These are phyloP conservation scores for Coemansia sp. DNA, from an alignment of 192 early-diverging fungal species.

Conservation along the genomic window DNA sequence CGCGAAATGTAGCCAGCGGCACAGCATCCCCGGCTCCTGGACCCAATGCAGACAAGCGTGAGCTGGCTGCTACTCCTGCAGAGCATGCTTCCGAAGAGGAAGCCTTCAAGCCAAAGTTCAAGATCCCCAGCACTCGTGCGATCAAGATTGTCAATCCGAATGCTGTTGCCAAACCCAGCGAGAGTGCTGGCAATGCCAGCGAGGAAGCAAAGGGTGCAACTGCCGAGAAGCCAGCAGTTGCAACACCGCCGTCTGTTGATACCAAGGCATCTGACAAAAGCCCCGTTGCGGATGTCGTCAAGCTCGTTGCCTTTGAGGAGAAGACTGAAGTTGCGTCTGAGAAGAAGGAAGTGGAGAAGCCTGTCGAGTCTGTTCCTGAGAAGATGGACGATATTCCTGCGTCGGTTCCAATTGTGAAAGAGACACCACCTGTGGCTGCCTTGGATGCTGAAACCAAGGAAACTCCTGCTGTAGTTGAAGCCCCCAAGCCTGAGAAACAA, in stretches of 20 bases:
- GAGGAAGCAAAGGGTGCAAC: slow-evolving; percentile 13
- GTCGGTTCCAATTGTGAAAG: slow-evolving; percentile 27
- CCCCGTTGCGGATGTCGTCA: not conserved
- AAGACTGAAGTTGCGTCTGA: slow-evolving; percentile 22
- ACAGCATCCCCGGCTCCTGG: slow-evolving; percentile 46
- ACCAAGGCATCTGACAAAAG: slow-evolving; percentile 26
- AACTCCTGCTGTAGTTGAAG: slow-evolving; percentile 4
- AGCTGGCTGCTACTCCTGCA: slow-evolving; percentile 19
- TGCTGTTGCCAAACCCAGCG: not conserved
- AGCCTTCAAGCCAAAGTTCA: slow-evolving; percentile 44
- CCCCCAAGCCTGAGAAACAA: slow-evolving; percentile 11
- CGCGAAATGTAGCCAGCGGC: slow-evolving; percentile 43
- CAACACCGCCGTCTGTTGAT: slow-evolving; percentile 7
- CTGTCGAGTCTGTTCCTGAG: slow-evolving; percentile 14
- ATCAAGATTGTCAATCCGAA: slow-evolving; percentile 58
- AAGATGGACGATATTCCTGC: not conserved
- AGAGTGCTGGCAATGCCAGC: slow-evolving; percentile 18
- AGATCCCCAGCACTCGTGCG: slow-evolving; percentile 43
- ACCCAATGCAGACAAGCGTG: slow-evolving; percentile 25
- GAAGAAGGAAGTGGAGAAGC: not conserved
- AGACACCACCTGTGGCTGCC: not conserved
- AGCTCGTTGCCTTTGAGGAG: not conserved
- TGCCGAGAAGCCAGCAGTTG: slow-evolving; percentile 7
- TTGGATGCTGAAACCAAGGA: slow-evolving; percentile 9
- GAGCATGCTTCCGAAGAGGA: slow-evolving; percentile 31